Percentiles rank a stretch among this genome's conserved stretches.
Evolutionary conservation across 148 eudicot genomes (phyloP).

Genomic region (Vaccinium vitisidaea): DNA sequence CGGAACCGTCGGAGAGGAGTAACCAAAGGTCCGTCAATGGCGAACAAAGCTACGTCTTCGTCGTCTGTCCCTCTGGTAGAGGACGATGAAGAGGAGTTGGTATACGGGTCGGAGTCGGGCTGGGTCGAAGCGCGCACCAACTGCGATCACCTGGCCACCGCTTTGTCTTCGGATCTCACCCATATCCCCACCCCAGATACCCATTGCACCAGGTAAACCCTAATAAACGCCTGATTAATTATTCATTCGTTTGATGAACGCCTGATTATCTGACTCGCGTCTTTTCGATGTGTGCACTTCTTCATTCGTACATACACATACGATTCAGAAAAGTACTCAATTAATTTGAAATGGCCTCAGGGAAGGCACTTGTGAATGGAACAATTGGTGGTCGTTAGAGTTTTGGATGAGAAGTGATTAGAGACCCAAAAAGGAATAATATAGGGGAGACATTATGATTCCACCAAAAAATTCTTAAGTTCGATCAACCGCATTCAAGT

Average conservation of each 20-base stretch:
- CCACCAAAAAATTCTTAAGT: too few species aligned
- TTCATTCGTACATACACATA: not conserved
- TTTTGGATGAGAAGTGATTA: not conserved
- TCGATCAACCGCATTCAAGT: too few species aligned
- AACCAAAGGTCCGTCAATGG: not conserved
- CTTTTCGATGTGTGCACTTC: not conserved
- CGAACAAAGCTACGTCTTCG: conserved; percentile 9
- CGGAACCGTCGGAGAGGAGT: not conserved
- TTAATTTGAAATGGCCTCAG: not conserved
- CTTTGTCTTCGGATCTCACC: conserved; percentile 15
- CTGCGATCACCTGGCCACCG: conserved; percentile 21
- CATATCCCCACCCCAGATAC: conserved; percentile 26
- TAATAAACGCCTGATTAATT: not conserved
- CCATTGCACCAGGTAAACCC: conserved; percentile 18
- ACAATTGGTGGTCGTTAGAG: not conserved
- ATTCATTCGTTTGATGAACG: too few species aligned
- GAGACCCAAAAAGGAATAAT: not conserved
- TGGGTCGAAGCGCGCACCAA: conserved; percentile 28
- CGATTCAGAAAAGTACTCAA: not conserved
- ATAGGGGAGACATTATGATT: too few species aligned
- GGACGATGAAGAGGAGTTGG: conserved; percentile 5
- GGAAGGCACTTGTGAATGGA: not conserved
- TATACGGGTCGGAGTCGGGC: conserved; percentile 25
- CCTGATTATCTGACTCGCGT: not conserved
- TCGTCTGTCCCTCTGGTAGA: not conserved